Evolutionary conservation across 2,329 filamentous ascomycete species (phyloP).

Genomic region (Uncinocarpus reesii): DNA sequence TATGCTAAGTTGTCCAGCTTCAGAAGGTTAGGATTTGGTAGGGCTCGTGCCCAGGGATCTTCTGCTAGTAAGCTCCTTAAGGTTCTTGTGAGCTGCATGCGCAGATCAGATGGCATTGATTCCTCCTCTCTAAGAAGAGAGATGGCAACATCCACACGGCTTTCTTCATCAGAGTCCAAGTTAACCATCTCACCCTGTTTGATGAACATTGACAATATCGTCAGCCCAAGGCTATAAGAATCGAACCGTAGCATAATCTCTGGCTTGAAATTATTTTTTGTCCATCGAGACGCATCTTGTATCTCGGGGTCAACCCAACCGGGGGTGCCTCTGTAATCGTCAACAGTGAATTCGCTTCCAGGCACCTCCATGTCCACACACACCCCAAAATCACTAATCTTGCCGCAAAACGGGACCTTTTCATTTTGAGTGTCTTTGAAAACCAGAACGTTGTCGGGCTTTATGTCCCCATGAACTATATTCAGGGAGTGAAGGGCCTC

Average conservation of each 20-base stretch:
- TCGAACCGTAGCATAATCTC: slow-evolving; percentile 24
- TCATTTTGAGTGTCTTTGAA: slow-evolving; percentile 17
- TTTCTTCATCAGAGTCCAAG: slow-evolving; percentile 12
- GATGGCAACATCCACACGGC: slow-evolving; percentile 14
- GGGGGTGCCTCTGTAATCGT: slow-evolving; percentile 22
- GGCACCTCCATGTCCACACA: slow-evolving; percentile 23
- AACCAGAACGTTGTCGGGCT: slow-evolving; percentile 25
- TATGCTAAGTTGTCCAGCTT: slow-evolving; percentile 18
- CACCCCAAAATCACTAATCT: slow-evolving; percentile 26
- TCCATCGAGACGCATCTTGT: slow-evolving; percentile 11
- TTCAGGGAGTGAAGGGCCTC: slow-evolving; percentile 21
- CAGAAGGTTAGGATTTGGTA: slow-evolving; percentile 19
- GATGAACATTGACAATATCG: slow-evolving; percentile 21
- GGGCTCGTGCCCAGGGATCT: slow-evolving; percentile 19
- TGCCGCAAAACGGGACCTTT: slow-evolving; percentile 21
- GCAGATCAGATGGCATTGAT: slow-evolving; percentile 18
- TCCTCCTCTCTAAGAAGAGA: slow-evolving; percentile 15
- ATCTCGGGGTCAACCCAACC: slow-evolving; percentile 22
- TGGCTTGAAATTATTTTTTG: slow-evolving; percentile 17
- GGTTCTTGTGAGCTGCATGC: slow-evolving; percentile 18
- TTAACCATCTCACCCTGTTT: slow-evolving; percentile 15
- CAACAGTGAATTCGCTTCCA: slow-evolving; percentile 17
- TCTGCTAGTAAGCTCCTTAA: slow-evolving; percentile 18
- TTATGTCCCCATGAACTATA: slow-evolving; percentile 25
- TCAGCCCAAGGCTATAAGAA: slow-evolving; percentile 23